Conservation (phyloP, 495 filamentous ascomycete genomes). For the Glarea lozoyensis region DNA sequence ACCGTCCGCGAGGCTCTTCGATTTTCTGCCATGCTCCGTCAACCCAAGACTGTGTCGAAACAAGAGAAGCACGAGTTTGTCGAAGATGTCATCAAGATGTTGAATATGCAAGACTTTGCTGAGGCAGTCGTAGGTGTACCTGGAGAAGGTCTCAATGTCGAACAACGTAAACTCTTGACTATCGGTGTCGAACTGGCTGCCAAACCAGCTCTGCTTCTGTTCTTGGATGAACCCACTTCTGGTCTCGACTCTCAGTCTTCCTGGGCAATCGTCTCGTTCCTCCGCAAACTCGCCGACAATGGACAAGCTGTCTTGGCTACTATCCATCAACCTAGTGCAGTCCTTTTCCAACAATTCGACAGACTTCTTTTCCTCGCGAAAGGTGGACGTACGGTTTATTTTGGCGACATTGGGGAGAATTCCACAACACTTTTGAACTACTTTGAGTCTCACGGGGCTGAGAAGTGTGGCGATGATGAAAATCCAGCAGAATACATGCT, state of each 20-base stretch:
- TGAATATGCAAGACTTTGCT: conserved; percentile 82
- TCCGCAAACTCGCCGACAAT: conserved; percentile 72
- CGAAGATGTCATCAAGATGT: conserved; percentile 80
- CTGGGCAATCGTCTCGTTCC: conserved; percentile 71
- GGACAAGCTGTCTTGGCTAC: conserved; percentile 87
- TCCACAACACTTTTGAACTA: conserved; percentile 55
- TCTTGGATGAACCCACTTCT: conserved; percentile 70
- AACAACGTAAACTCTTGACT: conserved; percentile 81
- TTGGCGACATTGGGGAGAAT: conserved; percentile 66
- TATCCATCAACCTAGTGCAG: conserved; percentile 87
- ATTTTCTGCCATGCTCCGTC: conserved; percentile 78
- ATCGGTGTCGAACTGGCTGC: conserved; percentile 90
- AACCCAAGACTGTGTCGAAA: conserved; percentile 58
- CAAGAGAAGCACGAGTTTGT: conserved; percentile 80
- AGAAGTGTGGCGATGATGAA: conserved; percentile 62
- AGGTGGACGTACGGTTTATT: conserved; percentile 77
- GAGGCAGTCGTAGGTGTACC: conserved; percentile 83
- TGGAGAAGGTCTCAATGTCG: conserved; percentile 86
- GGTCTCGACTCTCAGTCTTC: conserved; percentile 56
- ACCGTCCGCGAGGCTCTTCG: conserved; percentile 80
- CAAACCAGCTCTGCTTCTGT: conserved; percentile 81
- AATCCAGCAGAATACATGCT: conserved; percentile 40
- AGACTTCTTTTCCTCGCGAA: conserved; percentile 64
- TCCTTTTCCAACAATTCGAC: conserved; percentile 89
- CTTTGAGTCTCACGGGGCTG: conserved; percentile 66